A percentile compares a stretch with the other conserved stretches of the same genome.
Conservation (phyloP, 495 filamentous ascomycete genomes). For the Neurospora intermedia region DNA sequence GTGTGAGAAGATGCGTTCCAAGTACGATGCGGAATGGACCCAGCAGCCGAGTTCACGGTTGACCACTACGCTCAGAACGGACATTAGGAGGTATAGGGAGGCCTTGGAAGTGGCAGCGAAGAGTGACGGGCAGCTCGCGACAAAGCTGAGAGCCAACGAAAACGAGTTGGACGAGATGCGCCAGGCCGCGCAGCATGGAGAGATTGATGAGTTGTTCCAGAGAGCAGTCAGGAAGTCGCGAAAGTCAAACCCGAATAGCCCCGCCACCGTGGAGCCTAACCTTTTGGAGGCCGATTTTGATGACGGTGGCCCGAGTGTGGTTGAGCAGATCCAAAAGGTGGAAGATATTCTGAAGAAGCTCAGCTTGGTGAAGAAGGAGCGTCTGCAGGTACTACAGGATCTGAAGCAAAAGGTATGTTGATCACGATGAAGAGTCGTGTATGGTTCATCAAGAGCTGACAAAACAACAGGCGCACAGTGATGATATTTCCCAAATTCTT, state of each 20-base stretch:
- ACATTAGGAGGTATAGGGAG: conserved; percentile 75
- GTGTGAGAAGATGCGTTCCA: conserved; percentile 98
- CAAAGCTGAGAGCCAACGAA: conserved; percentile 74
- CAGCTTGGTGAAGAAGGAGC: conserved; percentile 82
- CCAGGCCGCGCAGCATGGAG: conserved; percentile 73
- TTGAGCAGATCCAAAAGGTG: conserved; percentile 79
- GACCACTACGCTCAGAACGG: conserved; percentile 74
- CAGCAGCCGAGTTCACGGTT: conserved; percentile 89
- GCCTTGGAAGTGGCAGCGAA: conserved; percentile 81
- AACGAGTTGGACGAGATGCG: conserved; percentile 93
- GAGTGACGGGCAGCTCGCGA: conserved; percentile 78
- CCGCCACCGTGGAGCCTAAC: conserved; percentile 55
- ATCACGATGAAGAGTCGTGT: not conserved
- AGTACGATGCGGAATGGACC: conserved; percentile 92
- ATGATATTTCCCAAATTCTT: conserved; percentile 93
- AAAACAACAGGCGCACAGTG: conserved; percentile 64
- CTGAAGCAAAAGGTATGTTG: conserved; percentile 82
- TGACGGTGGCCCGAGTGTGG: conserved; percentile 64
- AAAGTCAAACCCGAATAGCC: conserved; percentile 45
- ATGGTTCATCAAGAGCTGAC: not conserved
- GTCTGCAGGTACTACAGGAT: conserved; percentile 86
- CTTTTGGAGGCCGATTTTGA: conserved; percentile 87
- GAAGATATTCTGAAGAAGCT: conserved; percentile 88
- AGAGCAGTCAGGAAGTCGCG: conserved; percentile 60
- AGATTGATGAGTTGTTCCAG: conserved; percentile 83